phyloP scores from a whole-genome alignment of 2,329 filamentous ascomycete genomes.

The Alternaria sp. region DNA sequence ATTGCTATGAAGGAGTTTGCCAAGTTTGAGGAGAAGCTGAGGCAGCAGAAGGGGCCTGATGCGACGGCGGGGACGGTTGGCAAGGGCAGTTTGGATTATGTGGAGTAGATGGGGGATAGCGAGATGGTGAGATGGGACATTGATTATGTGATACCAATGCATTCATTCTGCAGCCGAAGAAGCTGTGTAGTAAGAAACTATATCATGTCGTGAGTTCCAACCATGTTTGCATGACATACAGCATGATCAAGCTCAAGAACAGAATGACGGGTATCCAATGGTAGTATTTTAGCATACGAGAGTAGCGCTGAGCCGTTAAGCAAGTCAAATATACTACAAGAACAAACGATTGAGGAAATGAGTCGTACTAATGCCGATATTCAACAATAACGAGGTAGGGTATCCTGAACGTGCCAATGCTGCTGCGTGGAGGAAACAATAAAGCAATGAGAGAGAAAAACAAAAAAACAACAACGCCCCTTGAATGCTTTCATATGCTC shows the following conservation, averaged over 20 bases:
- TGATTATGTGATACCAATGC: slow-evolving; percentile 11
- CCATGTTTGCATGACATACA: not conserved
- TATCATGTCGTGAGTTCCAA: not conserved
- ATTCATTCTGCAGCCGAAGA: not conserved
- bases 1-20: slow-evolving; percentile 87
- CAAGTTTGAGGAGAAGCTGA: slow-evolving; percentile 89
- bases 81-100: slow-evolving; percentile 63
- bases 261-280: not conserved
- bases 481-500: not conserved
- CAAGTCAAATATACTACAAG: not conserved
- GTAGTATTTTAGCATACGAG: not conserved
- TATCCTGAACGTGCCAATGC: slow-evolving; percentile 10
- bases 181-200: not conserved
- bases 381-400: not conserved
- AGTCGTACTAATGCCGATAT: not conserved
- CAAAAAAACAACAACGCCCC: not conserved
- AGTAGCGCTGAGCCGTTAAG: not conserved
- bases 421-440: not conserved
- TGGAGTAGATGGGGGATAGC: slow-evolving; percentile 33
- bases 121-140: no score
- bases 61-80: slow-evolving; percentile 60
- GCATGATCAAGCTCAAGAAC: not conserved
- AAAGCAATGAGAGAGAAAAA: not conserved
- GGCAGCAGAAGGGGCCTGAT: slow-evolving; percentile 64
- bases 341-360: not conserved